Conservation (phyloP, 2,329 filamentous ascomycete genomes). For the Fusarium odoratissimum region DNA sequence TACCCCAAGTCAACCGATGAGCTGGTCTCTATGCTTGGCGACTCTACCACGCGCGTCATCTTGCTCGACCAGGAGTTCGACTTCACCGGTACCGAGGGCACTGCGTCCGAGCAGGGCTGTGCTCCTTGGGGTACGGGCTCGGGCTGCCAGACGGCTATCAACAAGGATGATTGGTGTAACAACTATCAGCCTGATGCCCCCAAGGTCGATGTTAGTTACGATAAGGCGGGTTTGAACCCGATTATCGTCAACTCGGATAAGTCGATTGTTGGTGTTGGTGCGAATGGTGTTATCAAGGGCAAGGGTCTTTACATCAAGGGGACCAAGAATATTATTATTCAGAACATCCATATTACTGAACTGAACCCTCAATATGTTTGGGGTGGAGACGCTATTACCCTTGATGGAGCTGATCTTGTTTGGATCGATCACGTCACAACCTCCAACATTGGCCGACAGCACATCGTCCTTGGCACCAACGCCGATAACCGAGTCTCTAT, state of each 20-base stretch:
- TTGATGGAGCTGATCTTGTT: slow-evolving; percentile 58
- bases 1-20: slow-evolving; percentile 66
- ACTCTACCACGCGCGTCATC: slow-evolving; percentile 65
- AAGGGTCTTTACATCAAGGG: slow-evolving; percentile 63
- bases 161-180: slow-evolving; percentile 68
- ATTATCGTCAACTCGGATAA: slow-evolving; percentile 69
- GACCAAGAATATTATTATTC: slow-evolving; percentile 68
- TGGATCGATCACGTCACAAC: slow-evolving; percentile 68
- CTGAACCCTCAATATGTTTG: slow-evolving; percentile 69
- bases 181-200: slow-evolving; percentile 68
- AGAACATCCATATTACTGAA: slow-evolving; percentile 67
- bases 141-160: slow-evolving; percentile 69
- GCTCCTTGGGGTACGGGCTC: slow-evolving; percentile 67
- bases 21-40: slow-evolving; percentile 69
- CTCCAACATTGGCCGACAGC: slow-evolving; percentile 68
- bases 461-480: slow-evolving; percentile 67
- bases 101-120: slow-evolving; percentile 64
- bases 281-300: slow-evolving; percentile 65
- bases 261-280: slow-evolving; percentile 65
- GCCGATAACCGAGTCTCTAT: slow-evolving; percentile 68
- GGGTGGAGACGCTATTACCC: slow-evolving; percentile 68
- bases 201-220: slow-evolving; percentile 57
- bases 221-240: slow-evolving; percentile 63
- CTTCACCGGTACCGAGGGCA: slow-evolving; percentile 67
- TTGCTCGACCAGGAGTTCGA: slow-evolving; percentile 67